phyloP scores from a whole-genome alignment of 352 stramenopile genomes.

The Phytophthora aleatoria region DNA sequence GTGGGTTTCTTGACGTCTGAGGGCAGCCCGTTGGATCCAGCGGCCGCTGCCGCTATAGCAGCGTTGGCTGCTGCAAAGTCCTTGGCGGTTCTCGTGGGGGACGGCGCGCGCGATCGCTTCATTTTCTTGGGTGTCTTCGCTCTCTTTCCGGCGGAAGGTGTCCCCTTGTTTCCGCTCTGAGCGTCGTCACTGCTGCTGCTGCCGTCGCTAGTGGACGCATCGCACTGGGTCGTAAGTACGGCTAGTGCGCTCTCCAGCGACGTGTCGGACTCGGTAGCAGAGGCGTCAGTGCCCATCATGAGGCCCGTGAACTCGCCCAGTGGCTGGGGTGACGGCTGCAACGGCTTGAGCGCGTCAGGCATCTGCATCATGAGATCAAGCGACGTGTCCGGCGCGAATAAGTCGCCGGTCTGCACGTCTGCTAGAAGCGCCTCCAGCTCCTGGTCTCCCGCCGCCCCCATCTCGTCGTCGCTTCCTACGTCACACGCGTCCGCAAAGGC shows the following conservation, averaged over 20 bases:
- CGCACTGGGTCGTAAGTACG: conserved; percentile 31
- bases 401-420: conserved; percentile 25
- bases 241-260: conserved; percentile 29
- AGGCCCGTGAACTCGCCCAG: conserved; percentile 30
- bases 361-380: conserved; percentile 15
- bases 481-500: conserved; percentile 53
- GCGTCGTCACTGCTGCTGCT: conserved; percentile 18
- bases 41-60: conserved; percentile 8
- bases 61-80: conserved; percentile 25
- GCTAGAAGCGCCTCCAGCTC: conserved; percentile 29
- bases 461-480: conserved; percentile 32
- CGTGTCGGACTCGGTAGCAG: conserved; percentile 13
- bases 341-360: conserved; percentile 16
- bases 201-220: conserved; percentile 21
- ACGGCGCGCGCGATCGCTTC: conserved; percentile 29
- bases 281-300: conserved; percentile 6
- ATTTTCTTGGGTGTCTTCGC: conserved; percentile 21
- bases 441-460: conserved; percentile 2
- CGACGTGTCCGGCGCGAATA: conserved; percentile 24
- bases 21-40: conserved; percentile 2
- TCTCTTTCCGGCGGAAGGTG: neutral
- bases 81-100: conserved; percentile 20
- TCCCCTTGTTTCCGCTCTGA: neutral
- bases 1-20: conserved; percentile 24
- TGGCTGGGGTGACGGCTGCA: neutral